These are phyloP conservation scores for Piper betle DNA, from an alignment of 164 flowering plant genomes.

Conservation along the genomic window DNA sequence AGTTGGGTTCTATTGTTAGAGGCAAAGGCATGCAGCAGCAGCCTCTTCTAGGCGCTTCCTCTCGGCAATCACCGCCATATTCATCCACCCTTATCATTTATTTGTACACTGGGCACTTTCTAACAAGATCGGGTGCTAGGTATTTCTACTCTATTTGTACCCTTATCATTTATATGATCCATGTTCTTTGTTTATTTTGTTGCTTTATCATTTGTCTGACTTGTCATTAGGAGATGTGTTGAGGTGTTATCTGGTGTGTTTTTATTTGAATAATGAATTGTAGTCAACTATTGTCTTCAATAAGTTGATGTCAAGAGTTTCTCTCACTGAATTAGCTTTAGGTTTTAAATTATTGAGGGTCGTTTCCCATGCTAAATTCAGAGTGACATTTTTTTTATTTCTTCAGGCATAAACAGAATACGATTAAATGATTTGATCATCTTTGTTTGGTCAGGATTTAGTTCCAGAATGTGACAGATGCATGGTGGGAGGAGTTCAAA, in stretches of 20 bases:
- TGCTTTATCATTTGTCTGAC: too few species aligned
- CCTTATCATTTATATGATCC: background rate
- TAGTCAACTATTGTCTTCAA: too few species aligned
- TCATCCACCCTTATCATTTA: conserved; percentile 26
- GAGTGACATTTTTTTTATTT: too few species aligned
- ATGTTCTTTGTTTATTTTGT: too few species aligned
- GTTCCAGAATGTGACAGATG: conserved; percentile 74
- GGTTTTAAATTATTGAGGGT: too few species aligned
- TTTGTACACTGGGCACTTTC: conserved; percentile 61
- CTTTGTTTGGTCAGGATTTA: conserved; percentile 33
- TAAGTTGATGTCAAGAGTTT: too few species aligned
- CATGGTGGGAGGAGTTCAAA: conserved; percentile 83
- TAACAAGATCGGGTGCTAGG: conserved; percentile 96
- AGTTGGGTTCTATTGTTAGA: too few species aligned
- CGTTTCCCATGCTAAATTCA: too few species aligned
- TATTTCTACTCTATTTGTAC: conserved; percentile 7
- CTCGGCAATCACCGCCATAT: conserved; percentile 3
- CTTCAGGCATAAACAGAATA: background rate
- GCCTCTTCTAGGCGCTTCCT: conserved; percentile 2
- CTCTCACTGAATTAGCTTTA: too few species aligned
- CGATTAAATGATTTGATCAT: background rate
- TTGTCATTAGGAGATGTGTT: too few species aligned
- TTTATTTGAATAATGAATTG: too few species aligned
- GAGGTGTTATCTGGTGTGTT: too few species aligned
- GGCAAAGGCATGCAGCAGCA: background rate